Evolutionary conservation across 495 filamentous ascomycete genomes (phyloP), one percentile per base, ranked within the genome.

Genomic region (Barbatosphaeria neglecta): DNA sequence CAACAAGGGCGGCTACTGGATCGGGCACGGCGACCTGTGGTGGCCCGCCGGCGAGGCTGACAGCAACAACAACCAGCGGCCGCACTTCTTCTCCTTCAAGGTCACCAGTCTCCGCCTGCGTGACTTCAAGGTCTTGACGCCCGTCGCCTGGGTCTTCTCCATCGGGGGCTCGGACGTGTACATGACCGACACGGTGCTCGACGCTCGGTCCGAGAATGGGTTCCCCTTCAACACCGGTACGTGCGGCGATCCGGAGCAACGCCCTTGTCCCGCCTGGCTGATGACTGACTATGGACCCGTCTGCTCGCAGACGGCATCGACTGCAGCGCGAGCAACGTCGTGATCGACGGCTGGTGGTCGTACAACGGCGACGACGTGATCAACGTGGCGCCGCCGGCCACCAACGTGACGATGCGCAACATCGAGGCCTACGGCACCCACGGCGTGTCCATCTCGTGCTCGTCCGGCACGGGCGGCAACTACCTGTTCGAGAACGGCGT

Each of bases 301-400:
- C n/a, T n/a, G n/a, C n/a, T n/a, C n/a, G n/a, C 39, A 41, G 39
- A 41, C 13, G 39, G 39, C 39, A 41, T 41, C 22, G 39, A 41
- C 39, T 41, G 39, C 39, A 41, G 39, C 22, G 39, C 39, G n/a
- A 41, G 39, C 22, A 41, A 41, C 39, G 39, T 41, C 20, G 22
- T 41, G 9, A 41, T 41, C 39, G 39, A 41, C 20, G 39, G 39
- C 20, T 41, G 39, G 39, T 10, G 8, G 6, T 23, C 20, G 8
- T 41, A 23, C 20, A 41, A 41, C 20, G 39, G 39, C 22, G 39
- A 41, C 22, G 39, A 41, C 20, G 24, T 41, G 11, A 41, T 41
- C 39, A 41, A 41, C 11, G 39, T 41, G 8, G 39, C 39, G 20
- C 39, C 39, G 20, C 39, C 39, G 20, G 20, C 39, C 19, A 41